Percentiles rank a stretch among this genome's conserved stretches.
Conservation (phyloP, 306 rosid species). For the Prosopis cineraria region DNA sequence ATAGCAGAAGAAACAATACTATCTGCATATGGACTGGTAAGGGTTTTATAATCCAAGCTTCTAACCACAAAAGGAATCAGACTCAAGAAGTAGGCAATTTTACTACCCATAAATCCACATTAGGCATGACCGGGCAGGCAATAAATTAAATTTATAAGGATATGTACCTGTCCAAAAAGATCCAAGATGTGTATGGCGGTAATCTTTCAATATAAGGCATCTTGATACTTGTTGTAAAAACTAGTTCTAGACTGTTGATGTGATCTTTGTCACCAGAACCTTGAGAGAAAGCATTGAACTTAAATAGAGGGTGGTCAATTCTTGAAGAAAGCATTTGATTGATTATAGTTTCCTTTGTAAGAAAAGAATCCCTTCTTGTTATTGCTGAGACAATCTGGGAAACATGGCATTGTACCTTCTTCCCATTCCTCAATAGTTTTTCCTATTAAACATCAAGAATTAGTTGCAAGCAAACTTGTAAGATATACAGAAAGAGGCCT, state of each 20-base stretch:
- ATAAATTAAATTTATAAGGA: constrained; percentile 18
- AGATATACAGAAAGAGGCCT: constrained; percentile 30
- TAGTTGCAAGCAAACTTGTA: constrained; percentile 21
- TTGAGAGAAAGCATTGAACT: constrained; percentile 56
- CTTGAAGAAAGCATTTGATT: constrained; percentile 61
- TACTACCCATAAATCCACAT: constrained; percentile 22
- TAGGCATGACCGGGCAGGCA: constrained; percentile 5
- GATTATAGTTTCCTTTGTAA: constrained; percentile 39
- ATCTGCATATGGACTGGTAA: constrained; percentile 29
- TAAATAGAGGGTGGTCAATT: constrained; percentile 64
- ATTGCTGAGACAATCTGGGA: constrained; percentile 42
- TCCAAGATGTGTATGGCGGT: constrained; percentile 93
- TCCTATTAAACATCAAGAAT: constrained; percentile 50
- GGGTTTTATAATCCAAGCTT: constrained; percentile 10
- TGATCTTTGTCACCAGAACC: constrained; percentile 67
- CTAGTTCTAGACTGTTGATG: constrained; percentile 50
- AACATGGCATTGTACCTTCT: constrained; percentile 56
- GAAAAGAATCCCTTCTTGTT: constrained; percentile 40
- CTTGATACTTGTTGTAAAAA: constrained; percentile 55
- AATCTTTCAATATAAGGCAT: constrained; percentile 66
- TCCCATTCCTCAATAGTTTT: constrained; percentile 66
- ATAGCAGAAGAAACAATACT: constrained; percentile 44
- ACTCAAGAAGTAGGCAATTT: constrained; percentile 19
- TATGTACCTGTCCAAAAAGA: constrained; percentile 81
- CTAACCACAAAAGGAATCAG: constrained; percentile 4